A percentile compares a stretch with the other conserved stretches of the same genome.
phyloP scores from a whole-genome alignment of 164 flowering plant genomes.

The Saururus chinensis region DNA sequence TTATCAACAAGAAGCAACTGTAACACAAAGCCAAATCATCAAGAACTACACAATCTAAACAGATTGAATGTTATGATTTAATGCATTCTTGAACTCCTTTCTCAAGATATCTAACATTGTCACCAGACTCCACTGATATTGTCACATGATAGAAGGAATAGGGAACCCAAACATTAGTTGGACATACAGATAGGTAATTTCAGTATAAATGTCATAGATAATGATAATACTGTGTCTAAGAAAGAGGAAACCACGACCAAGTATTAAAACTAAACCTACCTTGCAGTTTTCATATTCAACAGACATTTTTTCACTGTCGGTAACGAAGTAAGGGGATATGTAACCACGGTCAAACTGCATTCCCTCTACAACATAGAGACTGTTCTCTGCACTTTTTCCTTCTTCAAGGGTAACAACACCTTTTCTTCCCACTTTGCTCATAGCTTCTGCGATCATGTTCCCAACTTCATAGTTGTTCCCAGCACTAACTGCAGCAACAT shows the following conservation, averaged over 20 bases:
- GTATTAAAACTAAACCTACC: conserved; percentile 21
- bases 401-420: conserved; percentile 99
- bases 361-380: conserved; percentile 87
- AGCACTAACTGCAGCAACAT: conserved; percentile 99
- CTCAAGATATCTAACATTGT: background rate
- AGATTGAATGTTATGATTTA: too few species aligned
- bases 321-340: conserved; percentile 92
- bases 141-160: background rate
- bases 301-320: conserved; percentile 89
- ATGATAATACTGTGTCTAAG: too few species aligned
- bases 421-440: conserved; percentile 90
- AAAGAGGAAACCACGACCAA: too few species aligned
- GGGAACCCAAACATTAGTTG: too few species aligned
- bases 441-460: conserved; percentile 92
- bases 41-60: conserved; percentile 6
- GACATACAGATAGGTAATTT: too few species aligned
- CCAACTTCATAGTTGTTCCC: conserved; percentile 95
- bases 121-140: background rate
- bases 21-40: background rate
- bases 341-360: conserved; percentile 99
- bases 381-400: conserved; percentile 94
- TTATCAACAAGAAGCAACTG: conserved; percentile 95
- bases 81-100: background rate
- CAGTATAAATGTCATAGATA: too few species aligned
- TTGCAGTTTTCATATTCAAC: conserved; percentile 96